These are phyloP conservation scores for Pseudogymnoascus sp. DNA, from an alignment of 2,329 filamentous ascomycete genomes.

Conservation along the genomic window DNA sequence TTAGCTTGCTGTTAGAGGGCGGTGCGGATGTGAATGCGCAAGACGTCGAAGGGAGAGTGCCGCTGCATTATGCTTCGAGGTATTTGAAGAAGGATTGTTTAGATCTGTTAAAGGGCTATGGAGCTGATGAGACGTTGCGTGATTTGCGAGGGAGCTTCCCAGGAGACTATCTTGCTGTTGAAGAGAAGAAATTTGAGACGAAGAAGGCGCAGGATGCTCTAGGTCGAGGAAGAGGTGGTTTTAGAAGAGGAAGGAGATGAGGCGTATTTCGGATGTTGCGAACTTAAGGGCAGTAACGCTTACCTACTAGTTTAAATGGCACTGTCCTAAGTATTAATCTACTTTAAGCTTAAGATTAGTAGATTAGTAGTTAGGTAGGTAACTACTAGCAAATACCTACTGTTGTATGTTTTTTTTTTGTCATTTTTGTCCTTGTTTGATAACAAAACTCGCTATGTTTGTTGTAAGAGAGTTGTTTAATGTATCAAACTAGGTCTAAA, in stretches of 20 bases:
- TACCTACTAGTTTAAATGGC: no score
- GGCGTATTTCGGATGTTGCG: no score
- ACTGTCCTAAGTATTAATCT: no score
- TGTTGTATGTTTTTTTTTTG: no score
- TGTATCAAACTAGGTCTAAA: no score
- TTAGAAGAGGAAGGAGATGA: neutral
- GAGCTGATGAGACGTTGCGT: neutral
- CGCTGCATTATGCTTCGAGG: neutral
- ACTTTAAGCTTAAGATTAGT: no score
- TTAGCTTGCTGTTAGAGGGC: neutral
- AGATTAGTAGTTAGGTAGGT: no score
- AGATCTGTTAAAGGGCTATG: neutral
- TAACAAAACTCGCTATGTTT: no score
- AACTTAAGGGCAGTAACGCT: no score
- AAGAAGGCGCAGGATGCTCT: neutral
- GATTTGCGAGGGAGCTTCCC: neutral
- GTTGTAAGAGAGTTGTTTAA: no score
- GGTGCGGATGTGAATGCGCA: neutral
- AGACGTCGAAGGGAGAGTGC: neutral
- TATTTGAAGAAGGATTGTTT: neutral
- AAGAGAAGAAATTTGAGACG: neutral
- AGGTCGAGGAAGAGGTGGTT: neutral
- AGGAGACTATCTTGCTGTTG: neutral
- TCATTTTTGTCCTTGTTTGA: no score
- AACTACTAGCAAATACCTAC: no score